Conservation (phyloP, 495 filamentous ascomycete genomes). For the Cladorrhinum samala region DNA sequence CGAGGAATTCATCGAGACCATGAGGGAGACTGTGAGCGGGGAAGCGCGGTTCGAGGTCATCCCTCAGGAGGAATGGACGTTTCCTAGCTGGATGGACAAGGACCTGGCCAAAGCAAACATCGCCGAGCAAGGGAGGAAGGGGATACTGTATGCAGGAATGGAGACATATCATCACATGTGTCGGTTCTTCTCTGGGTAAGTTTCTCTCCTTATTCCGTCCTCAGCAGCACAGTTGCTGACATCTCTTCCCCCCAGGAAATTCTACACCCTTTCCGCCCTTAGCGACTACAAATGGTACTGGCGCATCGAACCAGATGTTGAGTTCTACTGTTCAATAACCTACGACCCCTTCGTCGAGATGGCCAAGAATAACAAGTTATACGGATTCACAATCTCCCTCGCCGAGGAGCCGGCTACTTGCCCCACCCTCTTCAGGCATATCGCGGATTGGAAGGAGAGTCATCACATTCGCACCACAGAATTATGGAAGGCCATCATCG, state of each 20-base stretch:
- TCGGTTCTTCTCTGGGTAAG: slow-evolving; percentile 81
- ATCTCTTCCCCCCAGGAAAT: slow-evolving; percentile 48
- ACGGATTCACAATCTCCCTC: slow-evolving; percentile 48
- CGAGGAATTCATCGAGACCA: slow-evolving; percentile 75
- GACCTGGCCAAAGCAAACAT: slow-evolving; percentile 80
- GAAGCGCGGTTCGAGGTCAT: slow-evolving; percentile 74
- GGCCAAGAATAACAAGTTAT: slow-evolving; percentile 44
- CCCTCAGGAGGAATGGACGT: slow-evolving; percentile 80
- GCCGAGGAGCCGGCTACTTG: slow-evolving; percentile 46
- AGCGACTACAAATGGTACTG: slow-evolving; percentile 48
- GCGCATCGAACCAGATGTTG: slow-evolving; percentile 48
- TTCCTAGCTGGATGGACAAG: slow-evolving; percentile 78
- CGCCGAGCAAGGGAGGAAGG: slow-evolving; percentile 74
- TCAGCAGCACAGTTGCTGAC: neutral
- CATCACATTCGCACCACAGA: slow-evolving; percentile 25
- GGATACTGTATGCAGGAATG: slow-evolving; percentile 97
- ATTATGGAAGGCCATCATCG: slow-evolving; percentile 36
- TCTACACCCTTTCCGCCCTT: slow-evolving; percentile 38
- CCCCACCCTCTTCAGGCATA: slow-evolving; percentile 42
- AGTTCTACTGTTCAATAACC: slow-evolving; percentile 47
- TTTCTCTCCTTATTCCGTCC: slow-evolving; percentile 5
- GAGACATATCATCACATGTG: slow-evolving; percentile 98
- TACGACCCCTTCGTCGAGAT: slow-evolving; percentile 53
- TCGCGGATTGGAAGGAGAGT: slow-evolving; percentile 37
- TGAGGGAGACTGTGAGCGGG: slow-evolving; percentile 76